phyloP scores from a whole-genome alignment of 2,329 filamentous ascomycete species.

The Diplocarpon rosae region DNA sequence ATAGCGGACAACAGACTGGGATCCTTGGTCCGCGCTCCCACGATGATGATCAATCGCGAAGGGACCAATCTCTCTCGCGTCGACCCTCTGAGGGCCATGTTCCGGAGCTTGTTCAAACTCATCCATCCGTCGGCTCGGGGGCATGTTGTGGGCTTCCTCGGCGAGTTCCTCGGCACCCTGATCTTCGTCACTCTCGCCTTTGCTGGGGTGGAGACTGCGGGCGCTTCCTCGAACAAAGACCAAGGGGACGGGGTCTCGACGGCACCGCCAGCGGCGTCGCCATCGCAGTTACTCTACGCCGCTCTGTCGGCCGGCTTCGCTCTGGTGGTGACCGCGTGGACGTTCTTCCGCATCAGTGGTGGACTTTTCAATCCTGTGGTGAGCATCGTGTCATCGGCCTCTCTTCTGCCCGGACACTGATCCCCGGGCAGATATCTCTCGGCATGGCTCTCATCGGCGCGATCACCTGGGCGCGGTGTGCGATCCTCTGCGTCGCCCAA shows the following conservation, averaged over 20 bases:
- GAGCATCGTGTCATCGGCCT: conserved; percentile 11
- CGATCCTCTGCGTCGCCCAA: conserved; percentile 27
- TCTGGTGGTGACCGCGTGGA: conserved; percentile 34
- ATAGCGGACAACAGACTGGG: conserved; percentile 1
- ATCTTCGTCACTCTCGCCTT: conserved; percentile 27
- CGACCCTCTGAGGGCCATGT: conserved; percentile 16
- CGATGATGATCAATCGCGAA: conserved; percentile 12
- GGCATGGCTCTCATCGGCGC: conserved; percentile 30
- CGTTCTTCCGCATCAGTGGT: conserved; percentile 41
- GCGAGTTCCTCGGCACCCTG: conserved; percentile 42
- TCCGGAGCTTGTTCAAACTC: conserved; percentile 11
- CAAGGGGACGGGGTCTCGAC: conserved; percentile 22
- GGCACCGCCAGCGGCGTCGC: conserved; percentile 4
- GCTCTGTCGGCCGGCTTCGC: conserved; percentile 20
- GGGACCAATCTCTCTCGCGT: conserved; percentile 10
- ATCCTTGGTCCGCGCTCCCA: conserved; percentile 6
- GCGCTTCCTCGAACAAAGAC: conserved; percentile 24
- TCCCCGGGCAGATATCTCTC: conserved; percentile 26
- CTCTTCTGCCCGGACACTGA: neutral
- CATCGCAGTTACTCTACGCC: conserved; percentile 23
- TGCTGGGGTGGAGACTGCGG: conserved; percentile 19
- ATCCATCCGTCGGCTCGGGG: conserved; percentile 26
- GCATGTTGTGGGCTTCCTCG: conserved; percentile 35
- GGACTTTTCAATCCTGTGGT: conserved; percentile 41
- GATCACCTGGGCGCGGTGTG: conserved; percentile 26